Evolutionary conservation across 805 yeast genomes (phyloP).

Genomic region (Pichia occidentalis): DNA sequence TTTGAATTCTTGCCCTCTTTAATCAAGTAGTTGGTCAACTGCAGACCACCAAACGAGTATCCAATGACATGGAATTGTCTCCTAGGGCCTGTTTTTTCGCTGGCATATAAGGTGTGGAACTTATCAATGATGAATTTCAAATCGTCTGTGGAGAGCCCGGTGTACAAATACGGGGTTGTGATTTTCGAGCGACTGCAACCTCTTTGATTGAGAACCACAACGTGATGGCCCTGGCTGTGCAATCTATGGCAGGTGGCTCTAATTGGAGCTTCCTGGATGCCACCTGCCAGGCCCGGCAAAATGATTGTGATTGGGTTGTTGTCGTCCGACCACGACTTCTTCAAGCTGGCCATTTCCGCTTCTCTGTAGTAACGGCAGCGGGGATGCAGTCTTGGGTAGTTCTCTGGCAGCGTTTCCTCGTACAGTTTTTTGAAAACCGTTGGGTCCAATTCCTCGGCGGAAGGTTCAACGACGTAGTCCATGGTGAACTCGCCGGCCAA

Average conservation of each 20-base stretch:
- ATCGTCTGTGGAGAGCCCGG: constrained; percentile 67
- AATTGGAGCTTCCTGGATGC: constrained; percentile 69
- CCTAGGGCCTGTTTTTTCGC: constrained; percentile 16
- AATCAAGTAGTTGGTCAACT: constrained; percentile 61
- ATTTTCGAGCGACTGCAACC: constrained; percentile 75
- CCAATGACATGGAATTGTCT: constrained; percentile 64
- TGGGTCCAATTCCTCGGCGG: constrained; percentile 15
- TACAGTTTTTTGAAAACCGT: constrained; percentile 27
- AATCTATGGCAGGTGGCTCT: constrained; percentile 46
- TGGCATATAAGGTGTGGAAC: constrained; percentile 48
- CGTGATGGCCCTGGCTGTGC: constrained; percentile 39
- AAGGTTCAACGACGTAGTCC: constrained; percentile 39
- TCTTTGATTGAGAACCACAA: constrained; percentile 59
- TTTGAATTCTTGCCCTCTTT: constrained; percentile 51
- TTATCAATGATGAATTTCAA: constrained; percentile 50
- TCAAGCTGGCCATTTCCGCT: constrained; percentile 33
- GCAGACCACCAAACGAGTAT: constrained; percentile 66
- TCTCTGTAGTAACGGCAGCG: constrained; percentile 56
- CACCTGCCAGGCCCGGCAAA: constrained; percentile 73
- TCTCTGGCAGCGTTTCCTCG: constrained; percentile 41
- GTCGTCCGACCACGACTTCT: constrained; percentile 30
- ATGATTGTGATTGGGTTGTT: constrained; percentile 54
- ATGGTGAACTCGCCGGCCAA: constrained; percentile 38
- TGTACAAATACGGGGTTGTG: constrained; percentile 59
- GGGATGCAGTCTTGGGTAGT: constrained; percentile 58